phyloP scores from a whole-genome alignment of 2,329 filamentous ascomycete genomes.

The Pseudogymnoascus sp. region DNA sequence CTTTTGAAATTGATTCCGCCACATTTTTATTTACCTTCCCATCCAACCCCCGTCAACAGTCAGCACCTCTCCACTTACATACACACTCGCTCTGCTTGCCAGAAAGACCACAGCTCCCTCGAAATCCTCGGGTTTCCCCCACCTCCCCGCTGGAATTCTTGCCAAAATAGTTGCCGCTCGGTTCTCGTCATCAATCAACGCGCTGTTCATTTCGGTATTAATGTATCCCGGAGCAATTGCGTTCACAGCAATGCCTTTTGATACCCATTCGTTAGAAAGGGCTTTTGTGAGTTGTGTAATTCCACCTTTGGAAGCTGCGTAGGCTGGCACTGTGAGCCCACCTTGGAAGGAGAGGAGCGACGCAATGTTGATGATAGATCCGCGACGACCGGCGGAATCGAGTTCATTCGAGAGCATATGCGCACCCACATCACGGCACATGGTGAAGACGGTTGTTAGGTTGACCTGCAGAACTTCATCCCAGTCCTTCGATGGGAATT shows the following conservation, averaged over 20 bases:
- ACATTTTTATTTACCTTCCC: conserved; percentile 46
- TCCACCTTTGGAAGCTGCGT: conserved; percentile 75
- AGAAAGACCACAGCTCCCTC: conserved; percentile 75
- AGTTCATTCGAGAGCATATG: conserved; percentile 61
- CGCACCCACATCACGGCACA: conserved; percentile 68
- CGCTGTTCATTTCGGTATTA: conserved; percentile 85
- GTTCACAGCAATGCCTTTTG: conserved; percentile 73
- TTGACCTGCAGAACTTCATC: conserved; percentile 80
- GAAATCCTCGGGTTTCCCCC: conserved; percentile 81
- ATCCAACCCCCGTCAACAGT: conserved; percentile 91
- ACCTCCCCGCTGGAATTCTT: conserved; percentile 75
- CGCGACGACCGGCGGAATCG: conserved; percentile 42
- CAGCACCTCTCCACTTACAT: conserved; percentile 74
- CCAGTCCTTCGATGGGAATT: conserved; percentile 73
- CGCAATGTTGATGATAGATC: conserved; percentile 73
- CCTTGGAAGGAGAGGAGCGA: conserved; percentile 77
- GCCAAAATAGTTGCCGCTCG: conserved; percentile 66
- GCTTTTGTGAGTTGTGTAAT: conserved; percentile 78
- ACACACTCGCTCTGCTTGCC: conserved; percentile 65
- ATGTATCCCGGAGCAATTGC: conserved; percentile 87
- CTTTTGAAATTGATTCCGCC: background rate
- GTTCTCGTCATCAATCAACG: conserved; percentile 64
- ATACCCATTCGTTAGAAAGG: conserved; percentile 77
- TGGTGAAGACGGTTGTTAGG: conserved; percentile 69
- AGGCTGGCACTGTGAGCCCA: conserved; percentile 77